phyloP scores from a whole-genome alignment of 495 filamentous ascomycete species.

The Penicillium simplicissimum region DNA sequence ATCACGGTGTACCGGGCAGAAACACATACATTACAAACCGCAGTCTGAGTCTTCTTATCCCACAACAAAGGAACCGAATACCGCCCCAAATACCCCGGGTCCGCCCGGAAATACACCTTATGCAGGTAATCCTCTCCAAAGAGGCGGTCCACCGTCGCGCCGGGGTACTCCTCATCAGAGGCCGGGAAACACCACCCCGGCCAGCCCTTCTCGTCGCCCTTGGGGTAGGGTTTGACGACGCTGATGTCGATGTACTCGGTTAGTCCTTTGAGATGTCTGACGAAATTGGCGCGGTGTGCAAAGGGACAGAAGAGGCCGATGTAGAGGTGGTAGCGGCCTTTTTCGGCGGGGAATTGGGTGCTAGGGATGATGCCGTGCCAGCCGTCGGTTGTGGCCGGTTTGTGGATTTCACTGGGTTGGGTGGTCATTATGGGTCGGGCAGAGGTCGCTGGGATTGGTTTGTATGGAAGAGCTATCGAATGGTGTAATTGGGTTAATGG shows the following conservation, averaged over 20 bases:
- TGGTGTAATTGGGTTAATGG: background rate
- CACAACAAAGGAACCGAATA: slow-evolving; percentile 59
- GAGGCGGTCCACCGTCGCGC: slow-evolving; percentile 52
- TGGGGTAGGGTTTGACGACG: slow-evolving; percentile 70
- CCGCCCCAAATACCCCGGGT: slow-evolving; percentile 51
- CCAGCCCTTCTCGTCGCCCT: slow-evolving; percentile 54
- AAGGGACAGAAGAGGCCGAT: slow-evolving; percentile 62
- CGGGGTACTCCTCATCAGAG: slow-evolving; percentile 49
- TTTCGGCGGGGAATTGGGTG: slow-evolving; percentile 64
- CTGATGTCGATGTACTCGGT: slow-evolving; percentile 68
- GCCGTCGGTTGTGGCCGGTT: slow-evolving; percentile 11
- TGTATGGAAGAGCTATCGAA: background rate
- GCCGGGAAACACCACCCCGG: slow-evolving; percentile 53
- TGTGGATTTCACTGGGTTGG: slow-evolving; percentile 7
- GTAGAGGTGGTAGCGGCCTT: slow-evolving; percentile 76
- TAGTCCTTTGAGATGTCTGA: slow-evolving; percentile 75
- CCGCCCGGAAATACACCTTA: slow-evolving; percentile 54
- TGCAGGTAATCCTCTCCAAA: slow-evolving; percentile 51
- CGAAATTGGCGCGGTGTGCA: slow-evolving; percentile 61
- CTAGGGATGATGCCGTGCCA: slow-evolving; percentile 21
- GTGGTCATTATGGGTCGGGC: background rate
- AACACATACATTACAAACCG: slow-evolving; percentile 51
- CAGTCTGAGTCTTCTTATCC: slow-evolving; percentile 50
- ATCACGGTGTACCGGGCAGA: too few relatives aligned
- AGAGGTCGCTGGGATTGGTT: background rate